Evolutionary conservation across 768 basidiomycete species (phyloP).

Genomic region (Pleurotus salmoneostramineus): DNA sequence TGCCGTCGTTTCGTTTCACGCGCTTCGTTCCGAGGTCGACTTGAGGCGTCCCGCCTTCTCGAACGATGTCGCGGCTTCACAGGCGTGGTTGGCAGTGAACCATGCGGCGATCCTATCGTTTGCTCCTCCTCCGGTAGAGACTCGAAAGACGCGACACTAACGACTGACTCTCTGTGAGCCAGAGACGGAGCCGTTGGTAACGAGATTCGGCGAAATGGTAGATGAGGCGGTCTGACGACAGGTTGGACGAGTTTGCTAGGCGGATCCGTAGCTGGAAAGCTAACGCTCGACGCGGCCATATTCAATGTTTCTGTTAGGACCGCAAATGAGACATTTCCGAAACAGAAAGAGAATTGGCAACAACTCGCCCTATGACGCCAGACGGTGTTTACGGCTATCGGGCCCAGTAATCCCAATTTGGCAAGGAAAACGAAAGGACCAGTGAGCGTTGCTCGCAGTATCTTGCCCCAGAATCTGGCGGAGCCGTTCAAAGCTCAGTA

Average conservation of each 20-base stretch:
- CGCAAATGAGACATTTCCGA: not conserved
- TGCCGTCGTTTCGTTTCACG: conserved; percentile 56
- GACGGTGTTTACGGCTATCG: not conserved
- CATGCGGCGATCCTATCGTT: conserved; percentile 22
- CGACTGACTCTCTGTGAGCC: conserved; percentile 59
- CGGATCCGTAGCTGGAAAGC: conserved; percentile 17
- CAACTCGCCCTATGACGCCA: not conserved
- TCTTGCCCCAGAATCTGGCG: no score
- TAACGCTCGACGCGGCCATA: conserved; percentile 7
- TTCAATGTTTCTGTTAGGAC: not conserved
- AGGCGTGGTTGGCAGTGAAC: conserved; percentile 24
- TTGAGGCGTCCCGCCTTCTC: conserved; percentile 31
- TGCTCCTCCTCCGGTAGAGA: conserved; percentile 57
- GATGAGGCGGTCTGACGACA: conserved; percentile 38
- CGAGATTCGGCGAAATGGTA: conserved; percentile 63
- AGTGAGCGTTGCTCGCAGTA: no score
- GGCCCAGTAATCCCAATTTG: not conserved
- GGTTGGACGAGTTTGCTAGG: conserved; percentile 23
- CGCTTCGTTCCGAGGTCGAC: conserved; percentile 42
- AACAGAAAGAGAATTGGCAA: not conserved
- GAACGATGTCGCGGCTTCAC: conserved; percentile 32
- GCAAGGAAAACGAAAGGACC: not conserved
- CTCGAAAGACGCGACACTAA: conserved; percentile 71
- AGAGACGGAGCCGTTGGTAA: conserved; percentile 49
- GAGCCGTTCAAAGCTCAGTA: no score